phyloP scores from a whole-genome alignment of 345 rosid genomes.

The Sonneratia caseolaris region DNA sequence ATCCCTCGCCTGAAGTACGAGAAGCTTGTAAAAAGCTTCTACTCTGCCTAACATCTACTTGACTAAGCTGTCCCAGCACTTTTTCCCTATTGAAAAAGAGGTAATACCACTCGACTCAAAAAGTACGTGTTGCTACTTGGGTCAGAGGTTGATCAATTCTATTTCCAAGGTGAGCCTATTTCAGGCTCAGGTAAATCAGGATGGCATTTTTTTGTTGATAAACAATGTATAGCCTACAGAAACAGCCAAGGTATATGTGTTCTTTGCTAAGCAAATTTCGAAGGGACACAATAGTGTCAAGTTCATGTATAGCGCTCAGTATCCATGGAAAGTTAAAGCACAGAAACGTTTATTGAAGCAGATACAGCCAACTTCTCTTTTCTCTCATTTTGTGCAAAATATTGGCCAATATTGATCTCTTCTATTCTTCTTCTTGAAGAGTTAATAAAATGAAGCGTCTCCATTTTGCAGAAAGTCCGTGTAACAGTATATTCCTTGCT shows the following conservation, averaged over 20 bases:
- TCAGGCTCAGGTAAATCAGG: background rate
- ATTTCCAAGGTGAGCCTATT: background rate
- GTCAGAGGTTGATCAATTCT: background rate
- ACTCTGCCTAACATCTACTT: constrained; percentile 36
- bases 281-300: background rate
- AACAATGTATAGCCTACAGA: background rate
- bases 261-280: background rate
- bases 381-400: constrained; percentile 1
- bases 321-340: background rate
- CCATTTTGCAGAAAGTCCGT: too few species aligned
- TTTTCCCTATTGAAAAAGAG: background rate
- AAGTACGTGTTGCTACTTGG: background rate
- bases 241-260: background rate
- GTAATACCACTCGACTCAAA: background rate
- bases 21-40: constrained; percentile 51
- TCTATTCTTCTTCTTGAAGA: background rate
- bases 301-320: background rate
- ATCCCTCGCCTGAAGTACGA: constrained; percentile 45
- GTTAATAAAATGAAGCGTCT: too few species aligned
- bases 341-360: background rate
- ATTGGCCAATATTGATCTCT: background rate
- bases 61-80: constrained; percentile 6
- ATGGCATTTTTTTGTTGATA: background rate
- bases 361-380: constrained; percentile 7
- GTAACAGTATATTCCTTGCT: too few species aligned